phyloP scores from a whole-genome alignment of 2,329 filamentous ascomycete genomes.

The Graphium sp. region DNA sequence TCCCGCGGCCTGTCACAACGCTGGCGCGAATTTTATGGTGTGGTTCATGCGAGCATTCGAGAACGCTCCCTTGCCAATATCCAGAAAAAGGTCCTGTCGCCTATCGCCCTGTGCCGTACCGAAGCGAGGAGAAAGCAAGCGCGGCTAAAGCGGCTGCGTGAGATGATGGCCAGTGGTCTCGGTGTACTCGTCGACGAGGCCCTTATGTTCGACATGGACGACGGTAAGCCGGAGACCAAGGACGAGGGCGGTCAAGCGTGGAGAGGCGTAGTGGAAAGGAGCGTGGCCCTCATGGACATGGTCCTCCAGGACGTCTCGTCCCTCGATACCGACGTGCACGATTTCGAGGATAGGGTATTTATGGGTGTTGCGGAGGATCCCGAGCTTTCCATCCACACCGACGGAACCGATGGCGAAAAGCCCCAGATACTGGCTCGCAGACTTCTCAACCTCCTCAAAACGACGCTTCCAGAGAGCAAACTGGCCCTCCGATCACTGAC shows the following conservation, averaged over 20 bases:
- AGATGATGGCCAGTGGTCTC: slow-evolving; percentile 71
- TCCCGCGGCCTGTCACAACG: slow-evolving; percentile 14
- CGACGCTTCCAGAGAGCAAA: slow-evolving; percentile 52
- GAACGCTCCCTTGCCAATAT: slow-evolving; percentile 58
- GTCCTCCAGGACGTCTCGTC: slow-evolving; percentile 57
- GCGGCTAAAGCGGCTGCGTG: slow-evolving; percentile 52
- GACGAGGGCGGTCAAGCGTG: slow-evolving; percentile 30
- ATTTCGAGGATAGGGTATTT: slow-evolving; percentile 52
- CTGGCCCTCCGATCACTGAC: slow-evolving; percentile 37
- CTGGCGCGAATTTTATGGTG: slow-evolving; percentile 60
- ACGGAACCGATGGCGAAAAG: slow-evolving; percentile 24
- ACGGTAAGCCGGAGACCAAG: slow-evolving; percentile 35
- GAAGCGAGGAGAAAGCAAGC: slow-evolving; percentile 63
- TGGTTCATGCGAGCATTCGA: slow-evolving; percentile 60
- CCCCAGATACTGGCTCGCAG: slow-evolving; percentile 48
- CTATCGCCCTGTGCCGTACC: slow-evolving; percentile 56
- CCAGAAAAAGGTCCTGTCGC: slow-evolving; percentile 56
- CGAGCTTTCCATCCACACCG: slow-evolving; percentile 34
- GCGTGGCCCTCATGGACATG: slow-evolving; percentile 72
- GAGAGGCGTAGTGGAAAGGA: slow-evolving; percentile 63
- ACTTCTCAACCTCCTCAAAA: slow-evolving; percentile 50
- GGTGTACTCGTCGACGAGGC: slow-evolving; percentile 81
- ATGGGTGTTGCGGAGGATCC: slow-evolving; percentile 43
- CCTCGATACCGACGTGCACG: slow-evolving; percentile 41
- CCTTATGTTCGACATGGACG: slow-evolving; percentile 46